These are phyloP conservation scores for Globisporangium carolinianum DNA, from an alignment of 352 stramenopile species.

Conservation along the genomic window DNA sequence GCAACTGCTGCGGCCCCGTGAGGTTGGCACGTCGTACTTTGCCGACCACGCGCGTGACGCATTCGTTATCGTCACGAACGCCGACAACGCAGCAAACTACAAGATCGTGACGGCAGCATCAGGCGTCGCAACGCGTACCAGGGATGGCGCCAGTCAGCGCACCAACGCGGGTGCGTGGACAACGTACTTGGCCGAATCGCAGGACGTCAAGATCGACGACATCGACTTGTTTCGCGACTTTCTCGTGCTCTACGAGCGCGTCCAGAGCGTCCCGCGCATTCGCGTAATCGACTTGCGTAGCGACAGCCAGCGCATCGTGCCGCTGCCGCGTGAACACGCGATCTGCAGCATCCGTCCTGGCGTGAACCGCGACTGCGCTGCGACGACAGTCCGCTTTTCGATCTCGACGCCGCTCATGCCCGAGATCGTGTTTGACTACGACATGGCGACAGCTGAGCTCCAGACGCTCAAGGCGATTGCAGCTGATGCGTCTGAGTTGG, in stretches of 20 bases:
- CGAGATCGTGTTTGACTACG: conserved; percentile 77
- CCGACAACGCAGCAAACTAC: conserved; percentile 63
- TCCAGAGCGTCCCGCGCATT: conserved; percentile 60
- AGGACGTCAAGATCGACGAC: conserved; percentile 83
- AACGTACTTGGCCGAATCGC: conserved; percentile 42
- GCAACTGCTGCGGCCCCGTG: conserved; percentile 39
- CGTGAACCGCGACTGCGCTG: conserved; percentile 73
- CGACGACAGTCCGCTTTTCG: conserved; percentile 56
- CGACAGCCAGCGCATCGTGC: conserved; percentile 23
- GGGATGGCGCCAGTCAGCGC: neutral
- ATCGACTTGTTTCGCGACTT: conserved; percentile 79
- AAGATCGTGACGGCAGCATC: conserved; percentile 35
- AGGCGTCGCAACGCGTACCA: neutral
- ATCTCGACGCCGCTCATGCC: conserved; percentile 66
- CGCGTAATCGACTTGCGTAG: conserved; percentile 35
- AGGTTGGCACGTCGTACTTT: conserved; percentile 77
- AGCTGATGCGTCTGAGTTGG: conserved; percentile 1
- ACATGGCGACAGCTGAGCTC: conserved; percentile 42
- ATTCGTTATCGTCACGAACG: conserved; percentile 84
- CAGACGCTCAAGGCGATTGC: conserved; percentile 50
- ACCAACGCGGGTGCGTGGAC: conserved; percentile 25
- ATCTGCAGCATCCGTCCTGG: conserved; percentile 60
- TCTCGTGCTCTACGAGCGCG: conserved; percentile 79
- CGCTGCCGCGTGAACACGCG: conserved; percentile 47
- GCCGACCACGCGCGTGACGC: conserved; percentile 58